Evolutionary conservation across 2,329 filamentous ascomycete genomes (phyloP).

Genomic region (Ophiostoma sp.): DNA sequence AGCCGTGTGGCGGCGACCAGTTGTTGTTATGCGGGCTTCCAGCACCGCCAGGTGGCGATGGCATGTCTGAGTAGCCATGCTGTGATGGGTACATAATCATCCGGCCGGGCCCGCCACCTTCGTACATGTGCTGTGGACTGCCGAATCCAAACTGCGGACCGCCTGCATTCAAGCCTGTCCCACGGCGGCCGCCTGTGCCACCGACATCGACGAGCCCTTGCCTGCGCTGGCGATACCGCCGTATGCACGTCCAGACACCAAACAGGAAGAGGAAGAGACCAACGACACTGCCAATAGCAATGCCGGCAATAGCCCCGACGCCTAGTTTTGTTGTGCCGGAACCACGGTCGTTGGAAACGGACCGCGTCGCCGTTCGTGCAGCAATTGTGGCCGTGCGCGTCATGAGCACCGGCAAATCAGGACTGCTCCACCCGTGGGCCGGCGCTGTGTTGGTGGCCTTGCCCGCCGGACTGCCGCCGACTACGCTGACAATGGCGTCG

Average conservation of each 20-base stretch:
- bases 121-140: neutral
- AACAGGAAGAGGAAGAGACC: slow-evolving; percentile 32
- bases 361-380: slow-evolving; percentile 48
- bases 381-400: slow-evolving; percentile 44
- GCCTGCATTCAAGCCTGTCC: slow-evolving; percentile 12
- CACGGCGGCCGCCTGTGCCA: neutral
- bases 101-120: neutral
- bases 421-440: slow-evolving; percentile 43
- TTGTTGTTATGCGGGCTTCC: neutral
- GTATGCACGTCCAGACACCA: slow-evolving; percentile 13
- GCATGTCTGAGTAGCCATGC: slow-evolving; percentile 17
- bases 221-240: neutral
- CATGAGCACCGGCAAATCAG: slow-evolving; percentile 51
- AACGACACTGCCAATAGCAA: slow-evolving; percentile 38
- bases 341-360: slow-evolving; percentile 29
- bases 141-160: neutral
- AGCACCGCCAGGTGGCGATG: slow-evolving; percentile 10
- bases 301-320: slow-evolving; percentile 42
- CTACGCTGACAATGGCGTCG: slow-evolving; percentile 42
- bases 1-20: slow-evolving; percentile 19
- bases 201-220: neutral
- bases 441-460: slow-evolving; percentile 51
- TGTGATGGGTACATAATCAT: slow-evolving; percentile 18
- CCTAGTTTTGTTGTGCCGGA: slow-evolving; percentile 28
- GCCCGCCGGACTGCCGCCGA: slow-evolving; percentile 49